phyloP scores from a whole-genome alignment of 23 red algal species.

The Cyanidiococcus yangmingshanensis region DNA sequence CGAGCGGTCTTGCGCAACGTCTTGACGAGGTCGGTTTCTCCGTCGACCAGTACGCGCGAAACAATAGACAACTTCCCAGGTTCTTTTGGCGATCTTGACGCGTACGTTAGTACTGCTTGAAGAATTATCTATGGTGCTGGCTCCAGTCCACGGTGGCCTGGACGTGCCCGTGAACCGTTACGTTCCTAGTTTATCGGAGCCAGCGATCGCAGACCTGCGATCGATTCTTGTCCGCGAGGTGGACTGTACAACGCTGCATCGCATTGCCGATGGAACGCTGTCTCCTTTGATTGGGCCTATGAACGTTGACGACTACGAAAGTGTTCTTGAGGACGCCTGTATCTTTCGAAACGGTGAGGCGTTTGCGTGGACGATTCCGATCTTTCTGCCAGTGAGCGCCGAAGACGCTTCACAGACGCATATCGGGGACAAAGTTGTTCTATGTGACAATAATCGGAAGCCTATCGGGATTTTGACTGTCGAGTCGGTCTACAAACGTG shows the following conservation, averaged over 20 bases:
- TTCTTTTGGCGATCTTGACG: too few relatives aligned
- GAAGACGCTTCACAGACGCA: conserved; percentile 45
- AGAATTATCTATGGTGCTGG: neutral
- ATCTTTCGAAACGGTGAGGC: conserved; percentile 43
- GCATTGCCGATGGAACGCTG: conserved; percentile 86
- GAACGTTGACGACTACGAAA: conserved; percentile 69
- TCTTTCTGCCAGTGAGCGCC: conserved; percentile 59
- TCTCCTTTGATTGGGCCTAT: conserved; percentile 91
- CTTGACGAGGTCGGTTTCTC: too few relatives aligned
- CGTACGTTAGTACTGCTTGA: too few relatives aligned
- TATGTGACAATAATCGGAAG: conserved; percentile 31
- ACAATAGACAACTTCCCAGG: too few relatives aligned
- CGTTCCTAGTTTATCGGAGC: conserved; percentile 42
- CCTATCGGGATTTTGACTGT: conserved; percentile 53
- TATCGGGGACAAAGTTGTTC: conserved; percentile 49
- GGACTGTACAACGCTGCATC: conserved; percentile 72
- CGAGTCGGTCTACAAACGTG: conserved; percentile 46
- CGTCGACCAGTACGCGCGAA: too few relatives aligned
- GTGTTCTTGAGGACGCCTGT: conserved; percentile 42
- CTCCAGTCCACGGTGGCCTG: conserved; percentile 72
- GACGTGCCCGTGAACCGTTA: conserved; percentile 57
- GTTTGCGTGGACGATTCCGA: conserved; percentile 85
- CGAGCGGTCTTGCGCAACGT: too few relatives aligned
- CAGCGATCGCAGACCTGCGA: conserved; percentile 19
- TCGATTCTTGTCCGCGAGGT: conserved; percentile 59